Percentiles rank a stretch among this genome's conserved stretches.
Evolutionary conservation across 352 stramenopile species (phyloP).

Genomic region (Peronospora destructor): DNA sequence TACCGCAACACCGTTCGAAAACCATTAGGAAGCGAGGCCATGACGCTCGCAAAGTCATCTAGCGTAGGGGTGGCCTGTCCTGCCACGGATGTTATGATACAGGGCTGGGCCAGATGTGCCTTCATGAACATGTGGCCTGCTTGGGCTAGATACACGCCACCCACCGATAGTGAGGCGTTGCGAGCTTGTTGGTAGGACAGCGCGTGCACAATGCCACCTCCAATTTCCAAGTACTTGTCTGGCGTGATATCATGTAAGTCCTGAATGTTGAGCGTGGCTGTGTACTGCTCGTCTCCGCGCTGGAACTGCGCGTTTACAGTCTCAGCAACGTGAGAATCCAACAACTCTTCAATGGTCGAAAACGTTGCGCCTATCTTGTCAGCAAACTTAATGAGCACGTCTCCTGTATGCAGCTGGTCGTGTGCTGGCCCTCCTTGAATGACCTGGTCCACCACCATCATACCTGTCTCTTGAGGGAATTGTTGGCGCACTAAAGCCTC

Average conservation of each 20-base stretch:
- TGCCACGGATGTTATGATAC: slow-evolving; percentile 83
- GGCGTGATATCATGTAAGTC: slow-evolving; percentile 84
- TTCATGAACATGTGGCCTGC: slow-evolving; percentile 89
- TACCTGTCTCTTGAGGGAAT: slow-evolving; percentile 80
- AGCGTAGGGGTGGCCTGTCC: slow-evolving; percentile 73
- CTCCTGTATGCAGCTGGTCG: slow-evolving; percentile 68
- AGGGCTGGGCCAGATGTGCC: slow-evolving; percentile 72
- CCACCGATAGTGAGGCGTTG: slow-evolving; percentile 71
- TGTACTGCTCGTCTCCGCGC: slow-evolving; percentile 52
- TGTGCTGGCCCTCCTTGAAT: slow-evolving; percentile 73
- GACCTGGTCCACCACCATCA: slow-evolving; percentile 87
- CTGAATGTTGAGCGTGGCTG: slow-evolving; percentile 40
- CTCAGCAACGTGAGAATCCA: slow-evolving; percentile 68
- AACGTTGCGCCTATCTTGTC: slow-evolving; percentile 78
- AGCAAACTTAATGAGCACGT: slow-evolving; percentile 82
- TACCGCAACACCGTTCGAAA: slow-evolving; percentile 80
- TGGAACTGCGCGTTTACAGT: slow-evolving; percentile 68
- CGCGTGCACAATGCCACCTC: slow-evolving; percentile 80
- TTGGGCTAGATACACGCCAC: slow-evolving; percentile 79
- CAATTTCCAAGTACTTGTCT: slow-evolving; percentile 77
- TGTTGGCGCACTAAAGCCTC: slow-evolving; percentile 61
- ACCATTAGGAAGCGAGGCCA: slow-evolving; percentile 66
- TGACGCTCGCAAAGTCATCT: slow-evolving; percentile 72
- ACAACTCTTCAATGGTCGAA: slow-evolving; percentile 63
- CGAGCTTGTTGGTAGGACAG: slow-evolving; percentile 85